These are phyloP conservation scores for Paraphaeosphaeria sporulosa DNA, from an alignment of 2,329 filamentous ascomycete genomes.

Conservation along the genomic window DNA sequence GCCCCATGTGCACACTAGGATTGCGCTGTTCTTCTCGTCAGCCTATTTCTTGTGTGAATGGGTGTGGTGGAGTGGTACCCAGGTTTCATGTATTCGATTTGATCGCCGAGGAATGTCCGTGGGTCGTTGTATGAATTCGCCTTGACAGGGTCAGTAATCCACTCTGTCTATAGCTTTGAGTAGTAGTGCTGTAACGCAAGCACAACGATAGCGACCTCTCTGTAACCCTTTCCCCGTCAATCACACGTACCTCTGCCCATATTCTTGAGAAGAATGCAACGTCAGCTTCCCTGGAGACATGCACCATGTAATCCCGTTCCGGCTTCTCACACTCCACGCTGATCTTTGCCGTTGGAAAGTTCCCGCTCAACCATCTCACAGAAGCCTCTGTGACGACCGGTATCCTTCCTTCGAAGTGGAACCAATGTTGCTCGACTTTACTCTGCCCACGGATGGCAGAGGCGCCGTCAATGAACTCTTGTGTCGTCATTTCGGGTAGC, in stretches of 20 bases:
- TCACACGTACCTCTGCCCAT: slow-evolving; percentile 63
- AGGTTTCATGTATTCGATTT: slow-evolving; percentile 37
- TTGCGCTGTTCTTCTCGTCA: slow-evolving; percentile 43
- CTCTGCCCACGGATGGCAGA: not conserved
- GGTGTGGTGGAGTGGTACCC: slow-evolving; percentile 52
- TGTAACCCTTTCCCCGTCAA: not conserved
- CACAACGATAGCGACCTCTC: not conserved
- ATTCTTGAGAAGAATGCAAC: slow-evolving; percentile 76
- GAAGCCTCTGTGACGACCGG: slow-evolving; percentile 67
- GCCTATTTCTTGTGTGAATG: not conserved
- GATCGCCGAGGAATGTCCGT: slow-evolving; percentile 43
- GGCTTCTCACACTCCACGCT: slow-evolving; percentile 80
- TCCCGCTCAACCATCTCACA: slow-evolving; percentile 62
- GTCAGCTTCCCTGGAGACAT: slow-evolving; percentile 69
- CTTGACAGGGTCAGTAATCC: not conserved
- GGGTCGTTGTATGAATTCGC: slow-evolving; percentile 14
- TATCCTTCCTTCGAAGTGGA: slow-evolving; percentile 78
- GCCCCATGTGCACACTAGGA: slow-evolving; percentile 68
- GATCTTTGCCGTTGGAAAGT: slow-evolving; percentile 57
- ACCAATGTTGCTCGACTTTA: slow-evolving; percentile 57
- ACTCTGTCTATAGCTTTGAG: not conserved
- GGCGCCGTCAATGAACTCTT: slow-evolving; percentile 63
- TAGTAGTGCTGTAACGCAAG: too few species aligned
- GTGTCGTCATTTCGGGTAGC: slow-evolving; percentile 70
- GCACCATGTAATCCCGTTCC: slow-evolving; percentile 64